Evolutionary conservation across 73 alveolate species (phyloP), one percentile per base, ranked within the genome.

Genomic region (Urostyla sp.): DNA sequence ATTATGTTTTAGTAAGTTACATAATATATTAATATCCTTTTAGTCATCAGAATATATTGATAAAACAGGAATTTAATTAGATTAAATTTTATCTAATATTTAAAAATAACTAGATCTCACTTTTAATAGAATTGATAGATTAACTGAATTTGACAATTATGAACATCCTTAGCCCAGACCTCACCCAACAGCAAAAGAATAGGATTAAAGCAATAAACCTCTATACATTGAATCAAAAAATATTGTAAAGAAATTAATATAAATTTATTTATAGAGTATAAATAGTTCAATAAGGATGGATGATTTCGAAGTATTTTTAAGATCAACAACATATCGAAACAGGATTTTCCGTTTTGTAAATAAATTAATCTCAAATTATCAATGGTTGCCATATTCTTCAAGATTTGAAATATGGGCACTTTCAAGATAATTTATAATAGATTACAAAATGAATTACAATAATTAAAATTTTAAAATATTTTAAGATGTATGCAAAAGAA

Each of bases 101-200:
- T 61, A 75, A 37, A 21, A 51, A 23, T 85, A 85, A 35, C 37
- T 52, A 26, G 93, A 85, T 44, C 67, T 51, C 10, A 37, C 86
- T 2, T 8, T 85, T 18, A 54, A 85, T 35, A 58, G 93, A 76
- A 58, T 16, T n/a, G 93, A 75, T 23, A 58, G 89, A 40, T 50
- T 85, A 0, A 11, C 18, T 15, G 43, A 8, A 1, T 85, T 61
- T 43, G 89, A 75, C 37, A 49, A 57, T 18, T 76, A 72, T 51
- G 32, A 11, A 6, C 0, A 31, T 1, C 53, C 54, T 0, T 75
- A 72, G 28, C 26, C 56, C 46, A 73, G 84, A 59, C 92, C 92
- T 28, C 79, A 48, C 44, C 92, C 92, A 0, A 75, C 92, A 10
- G 72, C 88, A 1, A 84, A 61, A 20, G 80, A 72, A n/a, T 83